These are phyloP conservation scores for Heimioporus sp. DNA, from an alignment of 768 basidiomycete genomes.

Conservation along the genomic window DNA sequence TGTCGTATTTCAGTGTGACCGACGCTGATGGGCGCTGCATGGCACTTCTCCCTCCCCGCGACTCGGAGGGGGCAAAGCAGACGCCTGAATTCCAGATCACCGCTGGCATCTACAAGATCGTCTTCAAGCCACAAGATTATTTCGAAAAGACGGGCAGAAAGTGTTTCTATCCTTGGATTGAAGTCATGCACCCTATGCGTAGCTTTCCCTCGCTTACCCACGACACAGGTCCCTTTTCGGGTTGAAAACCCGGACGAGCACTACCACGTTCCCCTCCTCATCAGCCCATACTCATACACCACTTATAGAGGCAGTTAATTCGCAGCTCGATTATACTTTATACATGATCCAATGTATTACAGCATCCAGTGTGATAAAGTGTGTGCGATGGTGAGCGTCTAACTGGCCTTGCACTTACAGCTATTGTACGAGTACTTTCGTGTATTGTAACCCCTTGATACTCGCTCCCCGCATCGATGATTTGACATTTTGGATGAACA, in stretches of 20 bases:
- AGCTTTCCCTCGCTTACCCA: slow-evolving; percentile 3
- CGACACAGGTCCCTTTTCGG: slow-evolving; percentile 69
- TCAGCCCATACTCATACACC: slow-evolving; percentile 89
- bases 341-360: slow-evolving; percentile 6
- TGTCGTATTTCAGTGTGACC: slow-evolving; percentile 51
- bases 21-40: slow-evolving; percentile 82
- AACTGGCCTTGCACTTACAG: background rate
- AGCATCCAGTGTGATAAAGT: slow-evolving; percentile 1
- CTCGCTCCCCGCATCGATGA: slow-evolving; percentile 78
- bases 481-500: slow-evolving; percentile 84
- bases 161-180: slow-evolving; percentile 90
- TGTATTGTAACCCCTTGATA: slow-evolving; percentile 79
- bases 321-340: slow-evolving; percentile 3
- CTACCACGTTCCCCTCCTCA: slow-evolving; percentile 88
- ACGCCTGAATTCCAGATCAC: slow-evolving; percentile 43
- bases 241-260: slow-evolving; percentile 75
- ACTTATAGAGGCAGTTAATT: slow-evolving; percentile 85
- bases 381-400: background rate
- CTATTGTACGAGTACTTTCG: slow-evolving; percentile 61
- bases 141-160: slow-evolving; percentile 61
- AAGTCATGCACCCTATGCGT: slow-evolving; percentile 47
- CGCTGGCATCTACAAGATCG: slow-evolving; percentile 70
- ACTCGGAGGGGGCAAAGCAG: slow-evolving; percentile 42
- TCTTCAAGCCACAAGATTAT: slow-evolving; percentile 82
- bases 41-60: slow-evolving; percentile 60